phyloP scores from a whole-genome alignment of 768 basidiomycete species.

The Butyriboletus loyo region DNA sequence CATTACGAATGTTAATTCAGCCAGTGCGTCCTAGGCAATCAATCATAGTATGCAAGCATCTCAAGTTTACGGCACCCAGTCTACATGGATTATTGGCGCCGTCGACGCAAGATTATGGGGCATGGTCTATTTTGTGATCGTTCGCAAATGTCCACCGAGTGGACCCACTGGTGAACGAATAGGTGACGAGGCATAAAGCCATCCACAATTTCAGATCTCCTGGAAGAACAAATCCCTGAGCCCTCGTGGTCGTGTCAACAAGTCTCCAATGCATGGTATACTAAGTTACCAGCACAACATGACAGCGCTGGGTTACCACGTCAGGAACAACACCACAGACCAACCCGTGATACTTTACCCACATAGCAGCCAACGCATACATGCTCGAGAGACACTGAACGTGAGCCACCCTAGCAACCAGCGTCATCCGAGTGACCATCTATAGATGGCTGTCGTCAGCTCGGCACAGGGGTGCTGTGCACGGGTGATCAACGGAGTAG shows the following conservation, averaged over 20 bases:
- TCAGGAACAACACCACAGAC: background rate
- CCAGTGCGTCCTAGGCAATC: no score
- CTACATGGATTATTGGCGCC: background rate
- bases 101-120: background rate
- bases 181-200: background rate
- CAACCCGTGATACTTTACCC: background rate
- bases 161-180: background rate
- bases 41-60: background rate
- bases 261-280: background rate
- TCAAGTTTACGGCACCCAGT: background rate
- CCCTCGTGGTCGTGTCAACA: background rate
- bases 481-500: background rate
- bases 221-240: no score
- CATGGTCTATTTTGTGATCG: no score
- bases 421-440: slow-evolving; percentile 5
- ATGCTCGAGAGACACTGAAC: background rate
- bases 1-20: background rate
- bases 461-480: slow-evolving; percentile 4
- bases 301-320: background rate
- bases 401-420: slow-evolving; percentile 6
- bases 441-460: background rate
- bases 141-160: background rate
- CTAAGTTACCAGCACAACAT: no score
- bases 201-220: no score
- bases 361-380: background rate